Conservation (phyloP, 108 stramenopile genomes). For the Stephanodiscus triporus region DNA sequence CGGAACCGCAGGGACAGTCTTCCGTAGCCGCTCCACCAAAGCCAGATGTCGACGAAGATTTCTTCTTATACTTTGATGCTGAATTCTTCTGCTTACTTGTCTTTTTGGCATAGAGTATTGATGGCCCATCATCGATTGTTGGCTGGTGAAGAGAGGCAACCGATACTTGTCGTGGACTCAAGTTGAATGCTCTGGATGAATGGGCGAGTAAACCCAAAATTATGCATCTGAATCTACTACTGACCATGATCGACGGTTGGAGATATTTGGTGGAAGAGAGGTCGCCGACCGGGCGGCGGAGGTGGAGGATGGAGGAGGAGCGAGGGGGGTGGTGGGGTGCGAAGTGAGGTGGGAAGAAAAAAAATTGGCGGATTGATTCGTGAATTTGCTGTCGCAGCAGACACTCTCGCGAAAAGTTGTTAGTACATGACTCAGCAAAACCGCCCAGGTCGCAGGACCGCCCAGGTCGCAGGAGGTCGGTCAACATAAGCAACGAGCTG, state of each 20-base stretch:
- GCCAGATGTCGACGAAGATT: slow-evolving; percentile 44
- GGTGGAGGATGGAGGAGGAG: no score
- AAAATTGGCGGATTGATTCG: no score
- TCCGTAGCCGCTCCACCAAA: slow-evolving; percentile 74
- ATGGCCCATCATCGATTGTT: slow-evolving; percentile 11
- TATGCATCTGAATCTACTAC: not conserved
- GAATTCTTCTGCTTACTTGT: slow-evolving; percentile 22
- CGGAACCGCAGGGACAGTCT: slow-evolving; percentile 68
- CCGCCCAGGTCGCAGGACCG: no score
- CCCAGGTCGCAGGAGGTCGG: no score
- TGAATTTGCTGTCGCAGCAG: no score
- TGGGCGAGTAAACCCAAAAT: slow-evolving; percentile 7
- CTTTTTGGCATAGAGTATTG: slow-evolving; percentile 41
- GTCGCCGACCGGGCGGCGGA: no score
- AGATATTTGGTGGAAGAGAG: no score
- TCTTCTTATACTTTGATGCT: slow-evolving; percentile 37
- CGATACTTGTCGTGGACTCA: not conserved
- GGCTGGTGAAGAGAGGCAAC: not conserved
- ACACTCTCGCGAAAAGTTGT: no score
- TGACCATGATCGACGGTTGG: slow-evolving; percentile 1
- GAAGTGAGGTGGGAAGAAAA: no score
- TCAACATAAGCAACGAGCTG: no score
- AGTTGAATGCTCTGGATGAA: not conserved
- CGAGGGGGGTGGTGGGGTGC: no score
- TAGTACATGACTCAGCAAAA: no score